Conservation (phyloP, 1,139 yeast genomes). For the Meyerozyma sp. region DNA sequence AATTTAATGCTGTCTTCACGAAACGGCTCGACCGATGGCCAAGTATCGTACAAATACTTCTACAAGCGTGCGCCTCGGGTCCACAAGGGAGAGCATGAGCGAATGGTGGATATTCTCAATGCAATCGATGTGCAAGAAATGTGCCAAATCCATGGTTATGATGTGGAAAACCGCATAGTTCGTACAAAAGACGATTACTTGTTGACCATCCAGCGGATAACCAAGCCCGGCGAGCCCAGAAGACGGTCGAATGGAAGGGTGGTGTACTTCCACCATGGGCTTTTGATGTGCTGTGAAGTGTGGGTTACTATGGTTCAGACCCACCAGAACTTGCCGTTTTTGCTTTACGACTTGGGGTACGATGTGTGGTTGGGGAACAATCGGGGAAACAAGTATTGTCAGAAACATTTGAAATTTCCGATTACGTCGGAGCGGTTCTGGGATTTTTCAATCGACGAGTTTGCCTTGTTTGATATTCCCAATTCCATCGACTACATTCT, state of each 20-base stretch:
- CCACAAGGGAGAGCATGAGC: conserved; percentile 18
- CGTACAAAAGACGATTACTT: conserved; percentile 36
- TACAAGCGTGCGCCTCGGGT: conserved; percentile 10
- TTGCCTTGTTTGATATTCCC: conserved; percentile 44
- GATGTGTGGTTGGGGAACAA: conserved; percentile 95
- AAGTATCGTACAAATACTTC: conserved; percentile 6
- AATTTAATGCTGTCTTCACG: conserved; percentile 14
- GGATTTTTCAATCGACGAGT: conserved; percentile 45
- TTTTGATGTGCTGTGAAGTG: conserved; percentile 84
- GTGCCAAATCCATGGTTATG: conserved; percentile 36
- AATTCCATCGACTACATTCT: conserved; percentile 36
- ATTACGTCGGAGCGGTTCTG: conserved; percentile 37
- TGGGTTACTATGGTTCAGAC: conserved; percentile 75
- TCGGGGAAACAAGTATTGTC: conserved; percentile 83
- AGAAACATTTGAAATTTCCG: conserved; percentile 33
- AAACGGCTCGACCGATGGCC: conserved; percentile 2
- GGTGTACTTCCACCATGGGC: conserved; percentile 85
- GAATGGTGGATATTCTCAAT: conserved; percentile 29
- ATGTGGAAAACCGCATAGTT: conserved; percentile 33
- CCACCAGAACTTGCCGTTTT: conserved; percentile 65
- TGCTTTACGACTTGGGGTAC: conserved; percentile 72
- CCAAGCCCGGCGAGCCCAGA: conserved; percentile 6
- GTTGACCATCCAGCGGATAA: conserved; percentile 30
- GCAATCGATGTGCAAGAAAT: conserved; percentile 29
- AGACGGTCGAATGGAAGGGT: conserved; percentile 33